These are phyloP conservation scores for Pseudopithomyces chartarum DNA, from an alignment of 2,329 filamentous ascomycete species.

Conservation along the genomic window DNA sequence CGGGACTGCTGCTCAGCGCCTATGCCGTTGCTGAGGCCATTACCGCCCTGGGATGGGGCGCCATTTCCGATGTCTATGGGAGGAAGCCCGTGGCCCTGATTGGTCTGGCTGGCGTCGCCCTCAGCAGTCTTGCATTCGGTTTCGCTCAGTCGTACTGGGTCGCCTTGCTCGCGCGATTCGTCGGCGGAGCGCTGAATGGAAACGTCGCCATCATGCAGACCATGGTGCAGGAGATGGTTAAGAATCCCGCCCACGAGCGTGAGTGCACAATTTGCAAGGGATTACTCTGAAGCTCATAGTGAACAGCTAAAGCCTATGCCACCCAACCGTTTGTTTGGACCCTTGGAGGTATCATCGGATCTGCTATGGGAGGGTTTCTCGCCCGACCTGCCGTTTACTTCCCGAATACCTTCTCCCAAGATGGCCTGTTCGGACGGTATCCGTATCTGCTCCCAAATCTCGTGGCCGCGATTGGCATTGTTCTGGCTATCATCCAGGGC, in stretches of 20 bases:
- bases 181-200: conserved; percentile 85
- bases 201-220: conserved; percentile 91
- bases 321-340: conserved; percentile 95
- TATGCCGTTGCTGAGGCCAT: conserved; percentile 86
- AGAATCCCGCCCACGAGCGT: conserved; percentile 88
- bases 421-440: conserved; percentile 74
- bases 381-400: conserved; percentile 77
- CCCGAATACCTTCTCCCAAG: conserved; percentile 70
- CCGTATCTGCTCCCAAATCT: conserved; percentile 91
- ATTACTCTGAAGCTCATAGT: conserved; percentile 9
- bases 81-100: conserved; percentile 48
- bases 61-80: conserved; percentile 47
- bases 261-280: conserved; percentile 45
- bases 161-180: conserved; percentile 73
- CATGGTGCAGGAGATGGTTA: conserved; percentile 91
- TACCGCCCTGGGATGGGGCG: conserved; percentile 70
- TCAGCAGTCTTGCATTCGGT: conserved; percentile 82
- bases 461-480: conserved; percentile 75
- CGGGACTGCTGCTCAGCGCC: conserved; percentile 81
- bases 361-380: conserved; percentile 85
- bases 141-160: conserved; percentile 83
- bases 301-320: conserved; percentile 77
- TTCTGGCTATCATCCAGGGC: conserved; percentile 78
- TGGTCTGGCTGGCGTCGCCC: conserved; percentile 76
- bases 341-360: conserved; percentile 83